Conservation (phyloP, 2,329 filamentous ascomycete species). For the Colletotrichum siamense region DNA sequence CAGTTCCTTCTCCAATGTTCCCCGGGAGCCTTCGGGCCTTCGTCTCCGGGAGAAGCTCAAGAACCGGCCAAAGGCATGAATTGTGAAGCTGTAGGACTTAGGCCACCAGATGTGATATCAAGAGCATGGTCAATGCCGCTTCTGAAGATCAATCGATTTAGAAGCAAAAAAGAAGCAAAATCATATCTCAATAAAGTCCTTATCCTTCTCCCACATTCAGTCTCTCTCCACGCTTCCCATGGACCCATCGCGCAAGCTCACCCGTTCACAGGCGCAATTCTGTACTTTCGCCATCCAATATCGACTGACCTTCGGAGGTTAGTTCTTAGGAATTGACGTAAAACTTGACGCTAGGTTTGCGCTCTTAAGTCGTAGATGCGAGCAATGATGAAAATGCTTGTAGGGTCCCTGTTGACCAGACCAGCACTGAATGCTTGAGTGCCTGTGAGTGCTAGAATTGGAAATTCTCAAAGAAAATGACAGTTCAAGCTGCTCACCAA, state of each 20-base stretch:
- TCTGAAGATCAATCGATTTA: no score
- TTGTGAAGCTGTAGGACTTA: neutral
- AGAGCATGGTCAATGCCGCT: neutral
- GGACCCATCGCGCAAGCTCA: neutral
- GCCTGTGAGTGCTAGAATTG: neutral
- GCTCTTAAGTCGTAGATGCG: no score
- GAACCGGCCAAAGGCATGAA: neutral
- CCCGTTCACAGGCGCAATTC: neutral
- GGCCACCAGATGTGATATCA: neutral
- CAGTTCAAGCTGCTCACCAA: neutral
- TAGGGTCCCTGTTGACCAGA: rapidly evolving
- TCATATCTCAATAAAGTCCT: no score
- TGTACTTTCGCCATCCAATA: rapidly evolving
- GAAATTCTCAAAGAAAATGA: neutral
- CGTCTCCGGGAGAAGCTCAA: neutral
- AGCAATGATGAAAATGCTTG: no score
- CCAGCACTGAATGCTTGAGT: no score
- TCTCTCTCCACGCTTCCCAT: no score
- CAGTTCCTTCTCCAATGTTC: neutral
- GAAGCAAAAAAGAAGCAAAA: no score
- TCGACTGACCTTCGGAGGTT: neutral
- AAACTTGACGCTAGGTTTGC: no score
- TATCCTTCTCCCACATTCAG: rapidly evolving
- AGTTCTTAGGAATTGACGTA: rapidly evolving
- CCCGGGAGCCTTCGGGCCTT: neutral